Evolutionary conservation across 306 rosid genomes (phyloP), one percentile per base, ranked within the genome.

Genomic region (Calophaca sinica): DNA sequence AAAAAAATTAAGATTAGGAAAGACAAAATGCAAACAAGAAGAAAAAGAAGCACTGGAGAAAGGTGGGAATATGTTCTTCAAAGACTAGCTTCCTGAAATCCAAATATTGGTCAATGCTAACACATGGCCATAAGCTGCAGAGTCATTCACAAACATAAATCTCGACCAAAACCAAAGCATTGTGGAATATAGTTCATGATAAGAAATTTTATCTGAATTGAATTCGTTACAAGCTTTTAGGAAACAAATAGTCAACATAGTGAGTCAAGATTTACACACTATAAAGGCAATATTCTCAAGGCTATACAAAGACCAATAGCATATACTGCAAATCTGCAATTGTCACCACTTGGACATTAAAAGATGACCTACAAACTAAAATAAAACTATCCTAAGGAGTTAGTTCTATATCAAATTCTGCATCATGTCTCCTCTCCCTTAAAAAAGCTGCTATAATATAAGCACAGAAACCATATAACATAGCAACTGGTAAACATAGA

Each of bases 181-280:
- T 9, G 39, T 57, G 63, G 63, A 2, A 66, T 11, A 26, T 29
- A 68, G 46, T 20, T 32, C 9, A 51, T 2, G 62, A 51, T 69
- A 69, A 14, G 35, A 69, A 35, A 51, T 51, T 36, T 14, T 49
- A 9, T 51, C 9, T 14, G 26, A 20, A 20, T 20, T 20, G 26
- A 20, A 20, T 20, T 20, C 26, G 1, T 33, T 33, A 49, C 13
- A 68, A 35, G 45, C 31, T 12, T 35, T 53, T 20, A 14, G 51
- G 75, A 10, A 52, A 69, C 36, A 53, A 50, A 20, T 9, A 14
- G 4, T 52, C 36, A 69, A 14, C 15, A 38, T 6, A 67, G 74
- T 33, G 4, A 3, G 41, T 6, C 20, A 51, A 33, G 48, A 32
- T 50, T 33, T 35, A 15, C 45, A 7, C 62, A 69, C 20, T 8